Evolutionary conservation across 2,329 filamentous ascomycete genomes (phyloP).

Genomic region (Coleophoma crateriformis): DNA sequence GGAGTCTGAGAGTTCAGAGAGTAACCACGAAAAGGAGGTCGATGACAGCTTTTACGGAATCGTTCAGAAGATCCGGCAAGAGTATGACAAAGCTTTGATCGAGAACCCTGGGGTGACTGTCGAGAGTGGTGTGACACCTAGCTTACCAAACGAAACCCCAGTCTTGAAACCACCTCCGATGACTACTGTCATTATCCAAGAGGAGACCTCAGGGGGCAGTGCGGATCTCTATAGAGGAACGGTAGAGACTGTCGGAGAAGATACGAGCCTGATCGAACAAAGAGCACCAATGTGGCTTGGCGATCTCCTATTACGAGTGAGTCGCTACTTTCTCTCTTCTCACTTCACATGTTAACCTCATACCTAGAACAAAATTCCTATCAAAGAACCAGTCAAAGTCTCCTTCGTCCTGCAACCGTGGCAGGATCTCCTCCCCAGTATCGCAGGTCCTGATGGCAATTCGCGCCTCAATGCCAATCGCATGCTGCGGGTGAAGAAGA

Average conservation of each 20-base stretch:
- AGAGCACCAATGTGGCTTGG: constrained; percentile 88
- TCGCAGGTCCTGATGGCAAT: constrained; percentile 71
- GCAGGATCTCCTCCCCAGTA: constrained; percentile 66
- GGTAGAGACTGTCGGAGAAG: constrained; percentile 68
- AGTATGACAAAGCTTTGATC: constrained; percentile 63
- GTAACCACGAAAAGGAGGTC: constrained; percentile 60
- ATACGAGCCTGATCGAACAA: constrained; percentile 80
- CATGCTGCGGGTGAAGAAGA: constrained; percentile 94
- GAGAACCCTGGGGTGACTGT: constrained; percentile 49
- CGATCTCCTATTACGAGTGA: constrained; percentile 70
- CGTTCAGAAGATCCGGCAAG: constrained; percentile 65
- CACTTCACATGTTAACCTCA: constrained; percentile 3
- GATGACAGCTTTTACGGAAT: constrained; percentile 71
- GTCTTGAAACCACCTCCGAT: constrained; percentile 66
- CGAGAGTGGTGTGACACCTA: constrained; percentile 62
- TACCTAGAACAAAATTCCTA: constrained; percentile 67
- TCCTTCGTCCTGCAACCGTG: constrained; percentile 86
- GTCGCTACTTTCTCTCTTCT: constrained; percentile 9
- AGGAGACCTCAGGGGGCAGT: constrained; percentile 61
- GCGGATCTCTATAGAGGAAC: constrained; percentile 90
- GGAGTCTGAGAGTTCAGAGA: constrained; percentile 52
- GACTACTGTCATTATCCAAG: constrained; percentile 64
- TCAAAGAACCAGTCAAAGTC: constrained; percentile 94
- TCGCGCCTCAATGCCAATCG: constrained; percentile 92
- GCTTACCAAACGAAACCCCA: constrained; percentile 67